Evolutionary conservation across 2,329 filamentous ascomycete genomes (phyloP).

Genomic region (Juglanconis oblonga): DNA sequence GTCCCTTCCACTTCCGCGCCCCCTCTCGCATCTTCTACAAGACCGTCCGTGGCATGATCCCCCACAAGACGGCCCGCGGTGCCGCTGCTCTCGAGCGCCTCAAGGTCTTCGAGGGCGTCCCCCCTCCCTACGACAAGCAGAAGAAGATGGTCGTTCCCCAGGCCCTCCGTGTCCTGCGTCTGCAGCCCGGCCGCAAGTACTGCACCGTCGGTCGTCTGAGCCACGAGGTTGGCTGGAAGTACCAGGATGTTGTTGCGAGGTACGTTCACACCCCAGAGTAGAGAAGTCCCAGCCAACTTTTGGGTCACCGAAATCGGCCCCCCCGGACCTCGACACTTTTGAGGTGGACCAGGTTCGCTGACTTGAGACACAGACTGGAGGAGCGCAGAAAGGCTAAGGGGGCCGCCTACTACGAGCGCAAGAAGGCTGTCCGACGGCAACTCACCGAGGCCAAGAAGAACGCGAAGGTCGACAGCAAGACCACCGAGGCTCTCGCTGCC

Average conservation of each 20-base stretch:
- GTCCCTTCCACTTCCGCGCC: constrained; percentile 99
- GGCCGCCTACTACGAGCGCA: constrained; percentile 99
- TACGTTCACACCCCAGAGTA: constrained; percentile 50
- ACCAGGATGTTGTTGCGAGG: constrained; percentile 98
- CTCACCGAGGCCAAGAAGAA: constrained; percentile 90
- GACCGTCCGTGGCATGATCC: constrained; percentile 99
- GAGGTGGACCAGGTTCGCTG: constrained; percentile 1
- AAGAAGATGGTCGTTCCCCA: constrained; percentile 99
- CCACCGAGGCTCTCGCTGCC: constrained; percentile 80
- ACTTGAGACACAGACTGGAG: constrained; percentile 71
- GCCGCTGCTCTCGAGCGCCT: constrained; percentile 95
- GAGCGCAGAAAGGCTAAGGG: constrained; percentile 99
- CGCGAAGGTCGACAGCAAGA: constrained; percentile 82
- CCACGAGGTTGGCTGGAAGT: constrained; percentile 99
- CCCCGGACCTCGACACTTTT: no score
- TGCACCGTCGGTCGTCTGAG: constrained; percentile 97
- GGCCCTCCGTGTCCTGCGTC: constrained; percentile 90
- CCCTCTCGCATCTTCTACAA: constrained; percentile 99
- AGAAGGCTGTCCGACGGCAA: constrained; percentile 93
- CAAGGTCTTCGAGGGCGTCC: constrained; percentile 99
- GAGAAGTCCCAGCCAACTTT: not conserved
- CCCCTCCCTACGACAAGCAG: constrained; percentile 98
- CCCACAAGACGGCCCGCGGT: constrained; percentile 99
- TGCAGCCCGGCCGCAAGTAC: constrained; percentile 99
- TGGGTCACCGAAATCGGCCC: not conserved